Percentiles rank a stretch among this genome's conserved stretches.
phyloP scores from a whole-genome alignment of 2,329 filamentous ascomycete genomes.

The Dactylonectria macrodidyma region DNA sequence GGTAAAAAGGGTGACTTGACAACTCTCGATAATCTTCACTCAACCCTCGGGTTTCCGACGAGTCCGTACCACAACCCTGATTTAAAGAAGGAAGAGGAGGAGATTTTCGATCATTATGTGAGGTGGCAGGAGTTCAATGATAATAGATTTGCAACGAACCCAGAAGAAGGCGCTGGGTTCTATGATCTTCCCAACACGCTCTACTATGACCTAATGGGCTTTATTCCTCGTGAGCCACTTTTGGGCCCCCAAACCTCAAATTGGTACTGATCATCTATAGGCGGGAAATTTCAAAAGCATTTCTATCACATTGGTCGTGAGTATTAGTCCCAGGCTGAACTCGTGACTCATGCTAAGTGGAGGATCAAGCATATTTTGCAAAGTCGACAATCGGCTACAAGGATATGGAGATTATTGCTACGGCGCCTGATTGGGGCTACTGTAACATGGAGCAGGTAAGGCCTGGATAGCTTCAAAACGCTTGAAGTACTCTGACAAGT shows the following conservation, averaged over 20 bases:
- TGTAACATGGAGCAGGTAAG: slow-evolving; percentile 17
- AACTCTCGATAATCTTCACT: slow-evolving; percentile 17
- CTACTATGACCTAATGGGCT: slow-evolving; percentile 20
- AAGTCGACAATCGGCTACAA: slow-evolving; percentile 14
- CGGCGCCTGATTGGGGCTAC: slow-evolving; percentile 7
- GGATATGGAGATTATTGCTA: slow-evolving; percentile 20
- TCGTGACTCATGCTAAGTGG: neutral
- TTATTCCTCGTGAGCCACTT: slow-evolving; percentile 11
- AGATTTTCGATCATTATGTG: slow-evolving; percentile 18
- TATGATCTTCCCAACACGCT: slow-evolving; percentile 2
- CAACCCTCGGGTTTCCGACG: neutral
- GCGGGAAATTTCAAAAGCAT: slow-evolving; percentile 14
- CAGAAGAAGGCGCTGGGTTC: slow-evolving; percentile 5
- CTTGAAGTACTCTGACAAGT: neutral
- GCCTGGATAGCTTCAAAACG: too few relatives aligned
- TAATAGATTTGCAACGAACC: slow-evolving; percentile 7
- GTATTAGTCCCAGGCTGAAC: neutral
- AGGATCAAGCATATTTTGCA: slow-evolving; percentile 9
- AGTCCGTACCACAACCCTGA: slow-evolving; percentile 13
- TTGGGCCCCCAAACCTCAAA: too few relatives aligned
- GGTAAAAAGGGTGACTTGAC: slow-evolving; percentile 5
- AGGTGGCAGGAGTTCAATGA: slow-evolving; percentile 21
- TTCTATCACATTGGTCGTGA: slow-evolving; percentile 17
- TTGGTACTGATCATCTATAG: neutral
- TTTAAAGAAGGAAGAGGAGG: slow-evolving; percentile 13